These are phyloP conservation scores for Parastagonospora nodorum DNA, from an alignment of 2,329 filamentous ascomycete genomes.

Conservation along the genomic window DNA sequence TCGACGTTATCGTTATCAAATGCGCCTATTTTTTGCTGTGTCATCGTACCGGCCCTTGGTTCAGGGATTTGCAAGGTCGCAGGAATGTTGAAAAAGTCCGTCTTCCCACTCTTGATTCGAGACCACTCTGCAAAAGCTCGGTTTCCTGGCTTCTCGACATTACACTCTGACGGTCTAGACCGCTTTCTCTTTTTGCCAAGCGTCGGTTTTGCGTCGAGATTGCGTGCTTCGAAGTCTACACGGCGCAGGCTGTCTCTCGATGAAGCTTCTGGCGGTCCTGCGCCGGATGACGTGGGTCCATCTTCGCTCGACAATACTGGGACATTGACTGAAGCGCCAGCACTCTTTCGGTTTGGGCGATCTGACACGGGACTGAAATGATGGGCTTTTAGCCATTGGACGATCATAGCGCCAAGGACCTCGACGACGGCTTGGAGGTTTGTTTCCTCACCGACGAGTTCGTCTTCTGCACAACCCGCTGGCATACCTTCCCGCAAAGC, in stretches of 20 bases:
- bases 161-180: too few species aligned
- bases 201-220: neutral
- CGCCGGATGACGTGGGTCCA: neutral
- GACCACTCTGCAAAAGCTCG: constrained; percentile 47
- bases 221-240: neutral
- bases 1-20: constrained; percentile 24
- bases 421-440: constrained; percentile 63
- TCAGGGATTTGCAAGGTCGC: constrained; percentile 12
- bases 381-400: constrained; percentile 76
- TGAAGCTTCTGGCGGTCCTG: neutral
- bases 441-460: constrained; percentile 27
- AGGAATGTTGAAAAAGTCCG: constrained; percentile 37
- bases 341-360: constrained; percentile 11
- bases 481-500: constrained; percentile 40
- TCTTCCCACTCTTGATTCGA: constrained; percentile 50
- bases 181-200: constrained; percentile 29
- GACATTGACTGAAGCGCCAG: constrained; percentile 3
- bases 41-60: neutral
- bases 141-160: constrained; percentile 2
- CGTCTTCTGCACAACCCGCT: constrained; percentile 20
- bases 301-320: neutral
- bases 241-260: too few species aligned
- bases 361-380: constrained; percentile 63
- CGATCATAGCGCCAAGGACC: constrained; percentile 70
- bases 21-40: too few species aligned